These are phyloP conservation scores for Neofusicoccum umdonicola DNA, from an alignment of 2,329 filamentous ascomycete genomes.

Conservation along the genomic window DNA sequence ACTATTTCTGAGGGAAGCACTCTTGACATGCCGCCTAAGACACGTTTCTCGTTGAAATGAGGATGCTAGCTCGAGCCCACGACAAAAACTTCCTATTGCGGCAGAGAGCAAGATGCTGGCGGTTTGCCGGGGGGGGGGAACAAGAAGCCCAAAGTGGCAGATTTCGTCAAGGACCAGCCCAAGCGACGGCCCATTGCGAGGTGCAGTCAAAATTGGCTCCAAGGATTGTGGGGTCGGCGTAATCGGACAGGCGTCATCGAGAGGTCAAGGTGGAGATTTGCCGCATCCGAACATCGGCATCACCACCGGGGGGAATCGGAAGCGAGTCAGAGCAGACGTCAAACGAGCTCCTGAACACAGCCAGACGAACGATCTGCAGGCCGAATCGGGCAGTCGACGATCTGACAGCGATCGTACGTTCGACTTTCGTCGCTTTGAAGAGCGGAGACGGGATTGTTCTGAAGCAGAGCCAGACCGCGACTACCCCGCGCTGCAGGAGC, in stretches of 20 bases:
- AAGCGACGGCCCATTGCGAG: background rate
- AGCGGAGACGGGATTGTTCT: background rate
- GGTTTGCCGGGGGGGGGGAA: background rate
- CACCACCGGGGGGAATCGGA: background rate
- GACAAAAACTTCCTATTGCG: no score
- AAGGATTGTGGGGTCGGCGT: conserved; percentile 5
- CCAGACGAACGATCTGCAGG: background rate
- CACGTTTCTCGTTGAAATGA: background rate
- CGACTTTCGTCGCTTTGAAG: background rate
- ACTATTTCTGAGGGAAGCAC: no score
- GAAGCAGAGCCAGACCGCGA: background rate
- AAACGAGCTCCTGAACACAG: background rate
- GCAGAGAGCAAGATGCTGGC: no score
- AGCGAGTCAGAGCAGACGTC: conserved; percentile 9
- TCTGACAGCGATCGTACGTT: background rate
- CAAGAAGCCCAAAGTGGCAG: background rate
- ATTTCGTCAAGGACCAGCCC: background rate
- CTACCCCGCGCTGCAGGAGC: background rate
- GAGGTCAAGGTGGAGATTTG: conserved; percentile 4
- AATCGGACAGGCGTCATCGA: background rate
- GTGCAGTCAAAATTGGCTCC: conserved; percentile 8
- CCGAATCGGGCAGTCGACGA: background rate
- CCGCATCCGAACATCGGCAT: conserved; percentile 10
- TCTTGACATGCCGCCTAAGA: no score
- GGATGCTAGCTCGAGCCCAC: no score